Percentiles rank a stretch among this genome's conserved stretches.
Conservation (phyloP, 169 alveolate species). For the Cryptosporidium bovis region DNA sequence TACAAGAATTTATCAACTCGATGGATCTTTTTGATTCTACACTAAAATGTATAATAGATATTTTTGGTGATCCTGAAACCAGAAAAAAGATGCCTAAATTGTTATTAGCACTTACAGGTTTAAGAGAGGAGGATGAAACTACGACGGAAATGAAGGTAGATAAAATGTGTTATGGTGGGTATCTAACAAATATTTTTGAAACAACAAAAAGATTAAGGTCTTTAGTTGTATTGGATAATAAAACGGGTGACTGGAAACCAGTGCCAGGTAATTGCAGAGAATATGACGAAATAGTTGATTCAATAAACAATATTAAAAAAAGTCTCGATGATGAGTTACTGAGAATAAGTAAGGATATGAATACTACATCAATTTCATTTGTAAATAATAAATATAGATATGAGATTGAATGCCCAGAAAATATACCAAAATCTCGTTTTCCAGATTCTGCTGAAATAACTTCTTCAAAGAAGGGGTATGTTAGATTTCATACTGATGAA, state of each 20-base stretch:
- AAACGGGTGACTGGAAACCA: constrained; percentile 75
- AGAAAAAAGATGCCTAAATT: constrained; percentile 52
- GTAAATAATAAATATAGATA: constrained; percentile 89
- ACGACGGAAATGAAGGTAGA: neutral
- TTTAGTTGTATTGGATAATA: constrained; percentile 19
- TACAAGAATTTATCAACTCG: constrained; percentile 82
- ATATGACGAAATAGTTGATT: constrained; percentile 79
- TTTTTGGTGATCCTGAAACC: constrained; percentile 33
- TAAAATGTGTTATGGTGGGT: neutral
- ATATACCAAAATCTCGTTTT: constrained; percentile 79
- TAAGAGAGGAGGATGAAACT: neutral
- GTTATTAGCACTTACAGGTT: constrained; percentile 42
- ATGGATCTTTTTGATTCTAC: constrained; percentile 78
- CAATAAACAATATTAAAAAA: constrained; percentile 74
- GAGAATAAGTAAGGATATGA: constrained; percentile 49
- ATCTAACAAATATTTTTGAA: constrained; percentile 11
- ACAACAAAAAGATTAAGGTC: constrained; percentile 37
- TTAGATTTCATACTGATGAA: constrained; percentile 88
- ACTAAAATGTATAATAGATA: constrained; percentile 27
- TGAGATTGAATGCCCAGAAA: constrained; percentile 90
- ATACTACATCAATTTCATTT: constrained; percentile 75
- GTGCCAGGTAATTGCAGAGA: constrained; percentile 78
- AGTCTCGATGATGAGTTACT: constrained; percentile 75
- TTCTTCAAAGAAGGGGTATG: constrained; percentile 90
- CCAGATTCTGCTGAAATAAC: constrained; percentile 87